Conservation (phyloP, 225 moss, liverwort and hornwort genomes). For the Polytrichum formosum region DNA sequence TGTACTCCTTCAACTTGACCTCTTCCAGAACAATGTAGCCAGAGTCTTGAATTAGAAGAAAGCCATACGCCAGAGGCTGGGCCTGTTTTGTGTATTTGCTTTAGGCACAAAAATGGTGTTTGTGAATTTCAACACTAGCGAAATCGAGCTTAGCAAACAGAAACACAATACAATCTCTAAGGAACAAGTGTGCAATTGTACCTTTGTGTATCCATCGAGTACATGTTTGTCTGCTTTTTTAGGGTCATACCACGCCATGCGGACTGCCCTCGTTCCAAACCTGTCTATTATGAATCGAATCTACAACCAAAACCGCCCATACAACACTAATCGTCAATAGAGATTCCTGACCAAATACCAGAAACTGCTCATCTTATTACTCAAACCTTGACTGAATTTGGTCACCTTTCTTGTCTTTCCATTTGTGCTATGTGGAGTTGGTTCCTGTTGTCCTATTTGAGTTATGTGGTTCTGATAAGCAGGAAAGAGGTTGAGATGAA, state of each 20-base stretch:
- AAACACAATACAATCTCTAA: not conserved
- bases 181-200: constrained; percentile 10
- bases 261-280: constrained; percentile 78
- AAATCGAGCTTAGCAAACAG: not conserved
- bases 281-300: constrained; percentile 74
- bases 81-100: not conserved
- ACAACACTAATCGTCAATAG: not conserved
- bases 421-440: not conserved
- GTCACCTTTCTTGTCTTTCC: not conserved
- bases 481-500: not conserved
- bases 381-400: not conserved
- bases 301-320: constrained; percentile 28
- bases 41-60: not conserved
- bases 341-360: too few relatives aligned
- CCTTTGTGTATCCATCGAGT: constrained; percentile 89
- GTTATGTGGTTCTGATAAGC: too few relatives aligned
- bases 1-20: too few relatives aligned
- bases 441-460: too few relatives aligned
- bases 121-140: not conserved
- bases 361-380: not conserved
- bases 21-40: not conserved
- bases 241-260: constrained; percentile 64
- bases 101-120: not conserved
- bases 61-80: not conserved
- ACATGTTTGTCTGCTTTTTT: constrained; percentile 69